A percentile compares a stretch with the other conserved stretches of the same genome.
phyloP scores from a whole-genome alignment of 2,329 filamentous ascomycete species.

The Cyclaneusma minus region DNA sequence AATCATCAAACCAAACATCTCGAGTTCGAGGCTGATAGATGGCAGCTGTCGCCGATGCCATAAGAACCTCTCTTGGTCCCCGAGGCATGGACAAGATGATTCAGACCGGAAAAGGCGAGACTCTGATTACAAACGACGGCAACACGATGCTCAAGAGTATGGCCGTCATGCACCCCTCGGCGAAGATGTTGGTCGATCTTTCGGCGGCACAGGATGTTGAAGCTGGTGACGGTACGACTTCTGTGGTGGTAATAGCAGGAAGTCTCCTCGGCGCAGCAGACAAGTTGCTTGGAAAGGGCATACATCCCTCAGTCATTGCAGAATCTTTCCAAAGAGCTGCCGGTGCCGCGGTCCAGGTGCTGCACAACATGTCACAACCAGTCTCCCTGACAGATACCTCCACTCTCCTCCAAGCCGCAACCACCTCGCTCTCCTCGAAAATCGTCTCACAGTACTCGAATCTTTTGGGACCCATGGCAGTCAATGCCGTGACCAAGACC shows the following conservation, averaged over 20 bases:
- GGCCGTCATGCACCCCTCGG: constrained; percentile 98
- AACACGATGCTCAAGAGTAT: constrained; percentile 99
- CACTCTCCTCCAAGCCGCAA: constrained; percentile 87
- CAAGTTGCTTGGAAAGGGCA: constrained; percentile 76
- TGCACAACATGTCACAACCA: constrained; percentile 91
- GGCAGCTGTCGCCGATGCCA: constrained; percentile 87
- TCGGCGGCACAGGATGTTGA: constrained; percentile 97
- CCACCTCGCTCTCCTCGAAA: constrained; percentile 94
- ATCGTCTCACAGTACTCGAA: constrained; percentile 97
- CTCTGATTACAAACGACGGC: constrained; percentile 98
- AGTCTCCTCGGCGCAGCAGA: constrained; percentile 90
- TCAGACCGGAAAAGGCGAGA: constrained; percentile 88
- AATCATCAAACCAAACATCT: constrained; percentile 2
- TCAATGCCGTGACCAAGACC: constrained; percentile 88
- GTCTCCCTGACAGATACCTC: constrained; percentile 78
- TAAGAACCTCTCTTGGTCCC: constrained; percentile 88
- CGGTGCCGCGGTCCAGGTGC: constrained; percentile 70
- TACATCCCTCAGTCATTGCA: constrained; percentile 95
- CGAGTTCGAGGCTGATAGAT: constrained; percentile 12
- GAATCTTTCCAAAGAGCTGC: constrained; percentile 95
- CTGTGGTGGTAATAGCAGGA: constrained; percentile 93
- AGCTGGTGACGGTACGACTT: constrained; percentile 95
- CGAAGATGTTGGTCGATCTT: constrained; percentile 97
- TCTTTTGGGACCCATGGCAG: constrained; percentile 90
- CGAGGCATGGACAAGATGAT: constrained; percentile 59